A percentile compares a stretch with the other conserved stretches of the same genome.
Evolutionary conservation across 352 stramenopile species (phyloP).

Genomic region (Globisporangium camurandrum): DNA sequence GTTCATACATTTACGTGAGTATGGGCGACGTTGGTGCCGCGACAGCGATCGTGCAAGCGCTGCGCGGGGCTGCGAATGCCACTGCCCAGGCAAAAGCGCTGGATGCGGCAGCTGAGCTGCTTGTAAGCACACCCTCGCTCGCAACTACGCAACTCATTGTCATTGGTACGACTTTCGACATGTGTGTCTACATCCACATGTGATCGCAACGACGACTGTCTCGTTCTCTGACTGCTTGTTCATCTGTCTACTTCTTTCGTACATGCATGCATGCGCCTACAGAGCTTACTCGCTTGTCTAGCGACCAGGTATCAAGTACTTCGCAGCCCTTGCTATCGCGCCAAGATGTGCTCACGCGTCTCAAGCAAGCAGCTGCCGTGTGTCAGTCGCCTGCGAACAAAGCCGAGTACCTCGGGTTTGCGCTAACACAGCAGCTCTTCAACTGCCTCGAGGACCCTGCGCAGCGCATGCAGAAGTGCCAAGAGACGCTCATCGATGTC

Average conservation of each 20-base stretch:
- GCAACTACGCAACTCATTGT: slow-evolving; percentile 7
- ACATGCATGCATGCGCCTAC: not conserved
- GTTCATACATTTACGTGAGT: too few relatives aligned
- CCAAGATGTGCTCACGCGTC: slow-evolving; percentile 5
- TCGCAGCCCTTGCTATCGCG: not conserved
- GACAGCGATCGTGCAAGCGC: slow-evolving; percentile 1
- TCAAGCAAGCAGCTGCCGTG: slow-evolving; percentile 35
- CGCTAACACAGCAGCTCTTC: slow-evolving; percentile 25
- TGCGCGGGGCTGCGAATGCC: slow-evolving; percentile 3
- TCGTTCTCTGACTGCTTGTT: too few relatives aligned
- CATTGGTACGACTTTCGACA: slow-evolving; percentile 3
- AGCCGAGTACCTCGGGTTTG: slow-evolving; percentile 38
- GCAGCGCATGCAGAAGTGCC: not conserved
- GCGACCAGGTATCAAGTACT: not conserved
- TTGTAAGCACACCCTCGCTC: slow-evolving; percentile 7
- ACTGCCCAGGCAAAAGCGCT: slow-evolving; percentile 2
- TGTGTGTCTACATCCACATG: not conserved
- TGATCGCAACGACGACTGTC: not conserved
- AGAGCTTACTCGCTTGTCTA: not conserved
- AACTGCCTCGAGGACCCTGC: slow-evolving; percentile 9
- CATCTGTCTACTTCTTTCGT: too few relatives aligned
- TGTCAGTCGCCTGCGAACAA: slow-evolving; percentile 38
- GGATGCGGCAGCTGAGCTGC: slow-evolving; percentile 9
- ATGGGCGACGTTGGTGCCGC: not conserved
- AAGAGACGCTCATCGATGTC: slow-evolving; percentile 21